Base-by-base conservation (phyloP, 306 rosid species). In the Medicago ruthenica region DNA sequence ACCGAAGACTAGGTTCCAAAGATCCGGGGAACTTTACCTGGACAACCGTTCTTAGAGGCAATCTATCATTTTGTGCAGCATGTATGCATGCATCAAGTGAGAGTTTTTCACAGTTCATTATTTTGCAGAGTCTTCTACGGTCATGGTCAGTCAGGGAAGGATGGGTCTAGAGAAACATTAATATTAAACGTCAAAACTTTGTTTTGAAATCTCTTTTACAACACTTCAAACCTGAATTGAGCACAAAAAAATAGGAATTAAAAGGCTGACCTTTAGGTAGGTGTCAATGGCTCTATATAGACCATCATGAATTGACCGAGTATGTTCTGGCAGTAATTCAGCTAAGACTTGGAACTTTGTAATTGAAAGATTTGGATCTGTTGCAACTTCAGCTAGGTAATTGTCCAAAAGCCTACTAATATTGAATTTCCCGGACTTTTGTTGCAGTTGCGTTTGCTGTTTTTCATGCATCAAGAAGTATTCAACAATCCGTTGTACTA, bases 21-120 rank as follows among this genome's bases (percentile, higher is more conserved):
- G 66, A 67, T 76, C 68, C 20, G 34, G 65, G 16, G 70, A 75
- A 63, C 71, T 65, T 80, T 86, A 95, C 99, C 97, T 92, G 97
- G 77, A 92, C 86, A 79, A 85, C 68, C 7, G 89, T 92, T 92
- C 93, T 76, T 78, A 92, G 85, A 73, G 99, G 98, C 90, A 95
- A 84, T 67, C 99, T 83, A 45, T 95, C 99, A 65, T 95, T 95
- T 78, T 90, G 99, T 67, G 99, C 97, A 15, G 98, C 97, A 61
- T 92, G 99, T 74, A 80, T 77, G 78, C 99, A 88, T 55, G 96
- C 99, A 67, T 95, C 99, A 60, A 92, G 89, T n/a, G 99, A 95
- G 41, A 95, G 87, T 86, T 90, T 95, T 78, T 88, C 86, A 53
- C 96, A 84, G 83, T 85, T 95, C 97, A 95, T 92, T 80, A 81